A percentile compares a stretch with the other conserved stretches of the same genome.
Evolutionary conservation across 345 rosid genomes (phyloP).

Genomic region (Syzygium oleosum): DNA sequence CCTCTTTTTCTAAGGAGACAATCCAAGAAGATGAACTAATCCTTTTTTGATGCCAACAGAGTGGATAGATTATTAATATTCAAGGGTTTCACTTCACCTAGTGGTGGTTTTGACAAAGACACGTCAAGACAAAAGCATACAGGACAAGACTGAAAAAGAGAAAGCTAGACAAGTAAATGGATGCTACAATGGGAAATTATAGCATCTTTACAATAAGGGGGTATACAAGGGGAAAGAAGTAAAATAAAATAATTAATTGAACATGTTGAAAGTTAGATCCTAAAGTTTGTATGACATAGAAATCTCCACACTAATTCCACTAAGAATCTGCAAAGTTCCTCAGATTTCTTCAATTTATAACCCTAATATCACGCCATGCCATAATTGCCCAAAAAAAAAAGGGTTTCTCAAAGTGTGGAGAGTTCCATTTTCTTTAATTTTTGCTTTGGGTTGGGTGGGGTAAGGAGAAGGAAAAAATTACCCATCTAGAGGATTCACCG

Average conservation of each 20-base stretch:
- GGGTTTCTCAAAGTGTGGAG: background rate
- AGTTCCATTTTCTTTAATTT: background rate
- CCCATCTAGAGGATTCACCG: conserved; percentile 89
- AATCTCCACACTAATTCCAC: background rate
- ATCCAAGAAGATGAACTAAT: background rate
- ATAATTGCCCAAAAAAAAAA: background rate
- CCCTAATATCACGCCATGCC: background rate
- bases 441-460: background rate
- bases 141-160: background rate
- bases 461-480: conserved; percentile 14
- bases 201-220: background rate
- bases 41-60: background rate
- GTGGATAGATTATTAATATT: background rate
- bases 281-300: background rate
- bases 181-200: background rate
- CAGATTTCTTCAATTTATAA: background rate
- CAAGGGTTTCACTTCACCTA: background rate
- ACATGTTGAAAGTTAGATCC: background rate
- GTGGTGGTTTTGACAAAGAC: background rate
- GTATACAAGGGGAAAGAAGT: background rate
- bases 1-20: background rate
- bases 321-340: background rate
- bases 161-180: background rate
- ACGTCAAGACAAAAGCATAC: background rate
- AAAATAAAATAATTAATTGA: background rate